Evolutionary conservation across 345 rosid species (phyloP).

Genomic region (Salix arbutifolia): DNA sequence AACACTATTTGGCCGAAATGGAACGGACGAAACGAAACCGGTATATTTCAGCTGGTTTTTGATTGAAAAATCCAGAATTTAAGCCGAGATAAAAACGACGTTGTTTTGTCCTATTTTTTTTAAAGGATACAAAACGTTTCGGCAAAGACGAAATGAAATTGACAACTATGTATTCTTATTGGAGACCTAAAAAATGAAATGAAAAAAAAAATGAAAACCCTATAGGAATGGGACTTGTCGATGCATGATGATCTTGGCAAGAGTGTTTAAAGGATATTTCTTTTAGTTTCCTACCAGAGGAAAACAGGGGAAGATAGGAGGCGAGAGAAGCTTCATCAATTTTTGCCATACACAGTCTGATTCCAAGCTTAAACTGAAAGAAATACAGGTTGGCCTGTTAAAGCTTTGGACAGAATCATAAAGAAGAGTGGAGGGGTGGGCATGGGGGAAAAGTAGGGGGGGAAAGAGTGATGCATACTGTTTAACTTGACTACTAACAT

Average conservation of each 20-base stretch:
- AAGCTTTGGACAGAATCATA: constrained; percentile 21
- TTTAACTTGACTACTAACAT: neutral
- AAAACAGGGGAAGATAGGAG: constrained; percentile 12
- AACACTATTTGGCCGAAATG: no score
- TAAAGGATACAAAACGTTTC: no score
- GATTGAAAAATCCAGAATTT: no score
- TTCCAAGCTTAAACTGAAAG: constrained; percentile 42
- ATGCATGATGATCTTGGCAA: constrained; percentile 12
- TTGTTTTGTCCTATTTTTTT: no score
- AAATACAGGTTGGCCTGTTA: constrained; percentile 33
- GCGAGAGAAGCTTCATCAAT: constrained; percentile 23
- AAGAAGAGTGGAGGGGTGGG: constrained; percentile 14
- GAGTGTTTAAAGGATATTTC: constrained; percentile 22
- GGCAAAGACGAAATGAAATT: no score
- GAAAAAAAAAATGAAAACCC: neutral
- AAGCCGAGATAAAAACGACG: no score
- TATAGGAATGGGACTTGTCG: neutral
- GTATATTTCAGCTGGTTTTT: no score
- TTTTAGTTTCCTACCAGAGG: constrained; percentile 21
- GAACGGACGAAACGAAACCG: no score
- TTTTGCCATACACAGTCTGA: constrained; percentile 26
- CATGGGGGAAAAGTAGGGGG: neutral
- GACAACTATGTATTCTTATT: no score
- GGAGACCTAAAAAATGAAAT: neutral
- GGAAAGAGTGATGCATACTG: constrained; percentile 9